Evolutionary conservation across 176 grass and related monocot species (phyloP), one percentile per base, ranked within the genome.

Genomic region (Coix lacrymajobi): DNA sequence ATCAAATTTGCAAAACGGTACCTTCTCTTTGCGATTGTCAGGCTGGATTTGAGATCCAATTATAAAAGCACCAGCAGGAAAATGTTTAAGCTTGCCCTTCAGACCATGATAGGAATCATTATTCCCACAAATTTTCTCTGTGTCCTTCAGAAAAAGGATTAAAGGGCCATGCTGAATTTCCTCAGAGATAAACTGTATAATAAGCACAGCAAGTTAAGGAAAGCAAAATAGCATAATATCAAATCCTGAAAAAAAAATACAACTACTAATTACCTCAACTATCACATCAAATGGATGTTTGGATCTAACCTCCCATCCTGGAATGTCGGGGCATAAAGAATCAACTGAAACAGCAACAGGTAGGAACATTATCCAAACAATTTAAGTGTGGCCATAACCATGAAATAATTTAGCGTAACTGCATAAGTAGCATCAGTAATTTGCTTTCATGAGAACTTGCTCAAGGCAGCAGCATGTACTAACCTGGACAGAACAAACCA

Each of bases 401-500:
- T 67, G 46, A 65, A 14, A 57, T 49, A 48, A 61, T 45, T 44
- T 33, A 39, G 38, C 22, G 43, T 20, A 73, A 56, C 43, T 52
- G 30, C 78, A 38, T 33, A 14, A 45, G 25, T 48, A 79, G 6
- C 64, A 58, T 15, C 33, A 82, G 71, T 34, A 66, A 28, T 71
- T 91, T 33, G 26, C 66, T 66, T 69, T 28, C 26, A 52, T 54
- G 10, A 52, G 15, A 75, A 66, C 54, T 84, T 84, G 28, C 36
- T 46, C 40, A 89, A 45, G 57, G 64, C 19, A 65, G 48, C 69
- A 77, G 4, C 44, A 81, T 88, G 37, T 80, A 88, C 83, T 87
- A 83, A 98, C 96, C 92, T 78, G 96, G 61, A 81, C 96, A 98
- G 86, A 98, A 98, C 66, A 98, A 90, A 68, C 96, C 96, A 86